Percentiles rank a stretch among this genome's conserved stretches.
Evolutionary conservation across 306 rosid genomes (phyloP).

Genomic region (Phaseolus lunatus): DNA sequence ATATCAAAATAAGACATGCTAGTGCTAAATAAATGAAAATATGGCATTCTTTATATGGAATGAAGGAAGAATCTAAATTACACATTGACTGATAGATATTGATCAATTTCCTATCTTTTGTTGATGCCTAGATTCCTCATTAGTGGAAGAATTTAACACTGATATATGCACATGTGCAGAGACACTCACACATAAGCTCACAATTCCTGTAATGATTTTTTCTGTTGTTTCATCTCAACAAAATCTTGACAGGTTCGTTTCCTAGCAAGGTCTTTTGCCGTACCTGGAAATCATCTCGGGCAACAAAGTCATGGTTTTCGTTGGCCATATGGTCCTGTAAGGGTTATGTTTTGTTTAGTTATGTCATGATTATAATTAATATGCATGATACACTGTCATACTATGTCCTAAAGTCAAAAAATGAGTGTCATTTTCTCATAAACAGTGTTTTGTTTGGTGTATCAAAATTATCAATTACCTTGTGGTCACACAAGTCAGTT

Average conservation of each 20-base stretch:
- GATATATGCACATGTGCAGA: neutral
- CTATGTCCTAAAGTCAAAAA: constrained; percentile 2
- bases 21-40: constrained; percentile 30
- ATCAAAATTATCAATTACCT: neutral
- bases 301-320: constrained; percentile 96
- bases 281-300: constrained; percentile 96
- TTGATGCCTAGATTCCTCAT: constrained; percentile 19
- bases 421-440: neutral
- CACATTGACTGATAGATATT: constrained; percentile 1
- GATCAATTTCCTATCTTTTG: constrained; percentile 12
- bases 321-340: constrained; percentile 99
- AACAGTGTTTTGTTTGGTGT: neutral
- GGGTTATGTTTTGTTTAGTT: constrained; percentile 29
- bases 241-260: constrained; percentile 79
- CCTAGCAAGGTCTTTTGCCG: constrained; percentile 88
- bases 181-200: neutral
- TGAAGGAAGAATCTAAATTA: constrained; percentile 5
- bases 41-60: constrained; percentile 12
- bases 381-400: neutral
- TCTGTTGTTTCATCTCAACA: constrained; percentile 34
- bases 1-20: constrained; percentile 37
- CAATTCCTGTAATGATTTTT: constrained; percentile 35
- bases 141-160: neutral
- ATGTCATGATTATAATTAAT: neutral
- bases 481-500: neutral